Base-by-base conservation (phyloP, 306 rosid genomes). In the Carpinus fangiana region DNA sequence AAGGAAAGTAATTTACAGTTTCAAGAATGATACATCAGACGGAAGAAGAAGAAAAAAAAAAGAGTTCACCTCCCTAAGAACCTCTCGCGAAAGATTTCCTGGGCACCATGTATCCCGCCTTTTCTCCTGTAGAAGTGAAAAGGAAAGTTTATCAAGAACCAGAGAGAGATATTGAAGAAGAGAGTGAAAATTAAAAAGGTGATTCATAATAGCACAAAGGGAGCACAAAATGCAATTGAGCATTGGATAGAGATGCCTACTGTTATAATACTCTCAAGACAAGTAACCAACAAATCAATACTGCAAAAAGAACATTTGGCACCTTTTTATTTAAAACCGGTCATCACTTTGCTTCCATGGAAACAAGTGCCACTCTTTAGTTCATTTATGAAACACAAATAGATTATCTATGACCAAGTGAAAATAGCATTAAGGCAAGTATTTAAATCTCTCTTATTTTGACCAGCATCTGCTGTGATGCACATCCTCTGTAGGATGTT, bases 21-120 rank as follows among this genome's bases (percentile, higher is more conserved):
- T 47, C 60, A 46, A 20, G 61, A 69, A 65, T 64, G 55, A 62
- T 11, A 11, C 14, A 48, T 48, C 52, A 48, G 14, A 12, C 52
- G 3, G 0, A 10, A 48, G 14, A 48, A 48, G 14, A 48, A 12
- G 14, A 48, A 48, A 47, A 48, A 47, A 12, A 48, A 82, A 82
- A 83, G 52, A 70, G 9, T 54, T 73, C 88, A 95, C 98, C 86
- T 86, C 91, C 78, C 38, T 82, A 60, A 66, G 73, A 73, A 83
- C 81, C 76, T 86, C 90, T 84, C 73, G 81, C 4, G 81, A 81
- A 74, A 88, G 87, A 20, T 89, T 91, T 79, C 97, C 90, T 38
- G 90, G 89, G 87, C 98, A 95, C 98, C 97, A 95, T 67, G 98
- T 92, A 83, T 87, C 97, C 77, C 98, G 90, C 80, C 98, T 90